Evolutionary conservation across 345 rosid genomes (phyloP).

Genomic region (Schrenkiella parvula): DNA sequence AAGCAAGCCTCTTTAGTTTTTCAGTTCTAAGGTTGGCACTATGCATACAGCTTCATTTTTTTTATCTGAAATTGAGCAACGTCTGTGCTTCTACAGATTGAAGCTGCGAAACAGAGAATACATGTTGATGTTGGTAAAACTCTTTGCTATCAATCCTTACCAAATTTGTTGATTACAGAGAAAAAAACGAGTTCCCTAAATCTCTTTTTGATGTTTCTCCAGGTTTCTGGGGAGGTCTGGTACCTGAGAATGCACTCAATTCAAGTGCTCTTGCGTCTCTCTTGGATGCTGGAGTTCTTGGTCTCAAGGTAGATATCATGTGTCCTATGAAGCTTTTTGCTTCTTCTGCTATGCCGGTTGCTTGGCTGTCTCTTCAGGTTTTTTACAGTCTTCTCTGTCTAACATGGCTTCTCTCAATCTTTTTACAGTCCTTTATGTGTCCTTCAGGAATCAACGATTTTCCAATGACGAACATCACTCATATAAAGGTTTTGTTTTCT

Average conservation of each 20-base stretch:
- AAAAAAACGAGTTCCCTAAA: background rate
- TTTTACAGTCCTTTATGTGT: slow-evolving; percentile 89
- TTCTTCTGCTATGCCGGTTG: background rate
- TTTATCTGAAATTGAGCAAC: slow-evolving; percentile 5
- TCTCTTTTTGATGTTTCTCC: background rate
- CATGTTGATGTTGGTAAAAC: slow-evolving; percentile 84
- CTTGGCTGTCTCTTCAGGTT: background rate
- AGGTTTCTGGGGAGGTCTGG: slow-evolving; percentile 99
- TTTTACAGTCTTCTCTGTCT: background rate
- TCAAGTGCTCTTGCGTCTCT: slow-evolving; percentile 66
- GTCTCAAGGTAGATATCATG: slow-evolving; percentile 66
- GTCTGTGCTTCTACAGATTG: slow-evolving; percentile 39
- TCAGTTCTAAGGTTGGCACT: background rate
- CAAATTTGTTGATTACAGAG: slow-evolving; percentile 12
- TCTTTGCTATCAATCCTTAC: slow-evolving; percentile 18
- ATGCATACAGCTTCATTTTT: background rate
- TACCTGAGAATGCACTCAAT: slow-evolving; percentile 87
- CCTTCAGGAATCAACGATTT: slow-evolving; percentile 97
- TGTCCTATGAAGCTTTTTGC: background rate
- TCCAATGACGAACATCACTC: slow-evolving; percentile 83
- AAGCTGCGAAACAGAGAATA: slow-evolving; percentile 72
- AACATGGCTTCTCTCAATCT: slow-evolving; percentile 21
- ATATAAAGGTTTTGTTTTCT: slow-evolving; percentile 62
- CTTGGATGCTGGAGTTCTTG: slow-evolving; percentile 80
- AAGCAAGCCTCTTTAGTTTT: background rate